Evolutionary conservation across 805 yeast species (phyloP).

Genomic region (Saccharomyces eubayanus): DNA sequence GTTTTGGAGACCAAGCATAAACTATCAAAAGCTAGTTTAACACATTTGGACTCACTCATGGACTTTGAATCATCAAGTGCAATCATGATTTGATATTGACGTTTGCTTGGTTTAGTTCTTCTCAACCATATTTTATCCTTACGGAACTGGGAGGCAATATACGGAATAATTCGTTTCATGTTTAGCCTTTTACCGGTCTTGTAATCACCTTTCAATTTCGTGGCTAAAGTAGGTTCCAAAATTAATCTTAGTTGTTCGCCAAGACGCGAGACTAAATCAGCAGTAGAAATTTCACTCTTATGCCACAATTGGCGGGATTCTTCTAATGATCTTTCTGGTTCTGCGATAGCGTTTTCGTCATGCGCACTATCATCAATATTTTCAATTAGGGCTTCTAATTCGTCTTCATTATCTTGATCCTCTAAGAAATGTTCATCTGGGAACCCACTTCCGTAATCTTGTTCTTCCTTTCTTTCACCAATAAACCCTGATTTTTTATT

Average conservation of each 20-base stretch:
- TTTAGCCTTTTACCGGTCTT: constrained; percentile 94
- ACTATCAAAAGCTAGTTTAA: constrained; percentile 87
- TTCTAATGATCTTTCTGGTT: constrained; percentile 46
- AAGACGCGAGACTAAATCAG: constrained; percentile 75
- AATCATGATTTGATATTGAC: constrained; percentile 95
- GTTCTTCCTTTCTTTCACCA: constrained; percentile 37
- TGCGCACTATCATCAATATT: constrained; percentile 29
- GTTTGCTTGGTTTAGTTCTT: constrained; percentile 93
- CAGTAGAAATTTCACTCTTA: constrained; percentile 73
- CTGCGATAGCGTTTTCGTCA: constrained; percentile 20
- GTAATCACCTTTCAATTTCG: constrained; percentile 90
- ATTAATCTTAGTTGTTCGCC: constrained; percentile 91
- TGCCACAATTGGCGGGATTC: constrained; percentile 78
- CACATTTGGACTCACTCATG: constrained; percentile 88
- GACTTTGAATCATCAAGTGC: constrained; percentile 96
- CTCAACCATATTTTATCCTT: constrained; percentile 98
- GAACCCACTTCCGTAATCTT: constrained; percentile 14
- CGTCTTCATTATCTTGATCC: constrained; percentile 25
- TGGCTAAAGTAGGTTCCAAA: constrained; percentile 92
- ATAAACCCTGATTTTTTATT: constrained; percentile 39
- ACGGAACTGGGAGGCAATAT: constrained; percentile 93
- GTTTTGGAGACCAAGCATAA: constrained; percentile 92
- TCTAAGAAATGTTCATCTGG: constrained; percentile 5
- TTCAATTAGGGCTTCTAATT: constrained; percentile 27
- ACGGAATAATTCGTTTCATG: constrained; percentile 95